Evolutionary conservation across 192 early-diverging fungal genomes (phyloP), one percentile per base, ranked within the genome.

Genomic region (Entomortierella beljakovae): DNA sequence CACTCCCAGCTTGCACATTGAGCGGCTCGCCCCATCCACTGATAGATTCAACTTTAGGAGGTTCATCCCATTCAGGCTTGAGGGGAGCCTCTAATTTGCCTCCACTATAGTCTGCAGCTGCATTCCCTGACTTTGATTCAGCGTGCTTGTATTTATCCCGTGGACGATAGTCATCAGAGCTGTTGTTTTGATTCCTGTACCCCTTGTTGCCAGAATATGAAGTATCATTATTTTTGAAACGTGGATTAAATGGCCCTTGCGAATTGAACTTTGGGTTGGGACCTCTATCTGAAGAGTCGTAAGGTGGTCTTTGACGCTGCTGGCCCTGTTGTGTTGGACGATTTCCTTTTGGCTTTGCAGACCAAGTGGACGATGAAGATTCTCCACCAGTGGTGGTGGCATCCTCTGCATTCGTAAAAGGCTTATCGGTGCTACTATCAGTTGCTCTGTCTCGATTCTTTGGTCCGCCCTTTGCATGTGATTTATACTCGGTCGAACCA

Each of bases 11-110:
- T 42, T 5, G 20, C 7, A 9, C n/a, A 25, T 32, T 50, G 8
- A 28, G 48, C 13, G 48, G 16, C n/a, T 59, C 46, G 11, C 57
- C 48, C 67, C 56, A 69, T 32, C 67, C 48, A 25, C 59, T 32
- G 50, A 15, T 22, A 9, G 42, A 43, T 43, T 9, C 42, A 43
- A n/a, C n/a, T n/a, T n/a, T n/a, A n/a, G n/a, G n/a, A n/a, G n/a
- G n/a, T n/a, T n/a, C n/a, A n/a, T n/a, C n/a, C n/a, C n/a, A n/a
- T n/a, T n/a, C n/a, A n/a, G n/a, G n/a, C n/a, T n/a, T n/a, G n/a
- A n/a, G n/a, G n/a, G n/a, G n/a, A n/a, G n/a, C n/a, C n/a, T n/a
- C n/a, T n/a, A n/a, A n/a, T n/a, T n/a, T n/a, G n/a, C n/a, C n/a
- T n/a, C n/a, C n/a, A n/a, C n/a, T n/a, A n/a, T n/a, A n/a, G n/a